Percentiles rank a stretch among this genome's conserved stretches.
phyloP scores from a whole-genome alignment of 805 yeast species.

The Cyberlindnera mycetangii region DNA sequence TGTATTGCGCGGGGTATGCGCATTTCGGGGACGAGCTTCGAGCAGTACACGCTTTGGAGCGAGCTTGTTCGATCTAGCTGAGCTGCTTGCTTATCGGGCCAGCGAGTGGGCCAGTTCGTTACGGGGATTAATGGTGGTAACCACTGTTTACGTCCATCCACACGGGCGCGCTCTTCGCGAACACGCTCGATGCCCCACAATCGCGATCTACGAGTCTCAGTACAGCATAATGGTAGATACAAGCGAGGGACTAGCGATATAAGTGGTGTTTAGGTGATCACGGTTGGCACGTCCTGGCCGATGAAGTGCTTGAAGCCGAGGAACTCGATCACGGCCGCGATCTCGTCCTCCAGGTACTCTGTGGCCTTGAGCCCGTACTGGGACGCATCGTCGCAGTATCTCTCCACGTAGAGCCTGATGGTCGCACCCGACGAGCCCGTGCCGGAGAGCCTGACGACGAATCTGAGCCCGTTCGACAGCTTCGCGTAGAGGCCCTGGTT shows the following conservation, averaged over 20 bases:
- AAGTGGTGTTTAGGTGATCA: conserved; percentile 52
- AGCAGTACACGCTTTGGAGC: too few relatives aligned
- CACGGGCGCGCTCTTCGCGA: background rate
- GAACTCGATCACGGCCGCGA: conserved; percentile 60
- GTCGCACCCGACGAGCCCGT: conserved; percentile 99
- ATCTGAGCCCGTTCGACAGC: conserved; percentile 76
- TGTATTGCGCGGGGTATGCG: background rate
- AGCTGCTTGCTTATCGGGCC: too few relatives aligned
- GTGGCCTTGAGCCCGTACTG: conserved; percentile 54
- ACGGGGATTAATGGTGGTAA: background rate
- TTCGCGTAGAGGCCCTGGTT: conserved; percentile 89
- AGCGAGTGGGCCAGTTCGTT: too few relatives aligned
- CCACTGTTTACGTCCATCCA: background rate
- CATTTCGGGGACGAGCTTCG: too few relatives aligned
- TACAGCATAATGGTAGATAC: too few relatives aligned
- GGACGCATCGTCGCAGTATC: conserved; percentile 60
- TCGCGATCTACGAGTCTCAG: too few relatives aligned
- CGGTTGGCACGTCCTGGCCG: conserved; percentile 87
- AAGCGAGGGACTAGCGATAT: too few relatives aligned
- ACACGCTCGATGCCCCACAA: conserved; percentile 1
- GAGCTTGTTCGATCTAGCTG: too few relatives aligned
- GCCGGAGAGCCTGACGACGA: conserved; percentile 89
- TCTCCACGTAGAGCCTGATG: conserved; percentile 86
- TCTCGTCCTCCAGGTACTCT: conserved; percentile 62
- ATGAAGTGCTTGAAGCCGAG: conserved; percentile 69